These are phyloP conservation scores for Cantharellus cinnabarinus DNA, from an alignment of 768 basidiomycete species.

Conservation along the genomic window DNA sequence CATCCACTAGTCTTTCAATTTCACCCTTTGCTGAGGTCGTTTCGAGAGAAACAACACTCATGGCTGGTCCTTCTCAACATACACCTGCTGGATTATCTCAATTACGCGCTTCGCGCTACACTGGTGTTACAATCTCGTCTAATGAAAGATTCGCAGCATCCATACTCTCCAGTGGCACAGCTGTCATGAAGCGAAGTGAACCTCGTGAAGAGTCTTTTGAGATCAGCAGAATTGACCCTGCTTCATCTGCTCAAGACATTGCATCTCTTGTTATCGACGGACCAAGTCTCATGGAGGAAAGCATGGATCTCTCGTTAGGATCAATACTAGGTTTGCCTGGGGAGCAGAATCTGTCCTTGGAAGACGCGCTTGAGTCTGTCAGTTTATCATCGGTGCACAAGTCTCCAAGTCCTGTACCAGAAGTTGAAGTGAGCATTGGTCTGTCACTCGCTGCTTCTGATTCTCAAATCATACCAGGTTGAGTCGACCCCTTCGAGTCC, in stretches of 20 bases:
- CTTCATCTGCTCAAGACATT: constrained; percentile 29
- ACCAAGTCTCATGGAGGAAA: neutral
- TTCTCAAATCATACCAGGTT: too few relatives aligned
- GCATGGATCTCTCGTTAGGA: neutral
- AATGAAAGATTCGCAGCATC: constrained; percentile 33
- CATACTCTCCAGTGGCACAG: constrained; percentile 21
- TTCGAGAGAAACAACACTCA: neutral
- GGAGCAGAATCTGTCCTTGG: constrained; percentile 26
- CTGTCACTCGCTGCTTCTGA: too few relatives aligned
- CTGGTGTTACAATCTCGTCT: constrained; percentile 27
- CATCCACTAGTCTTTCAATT: constrained; percentile 1
- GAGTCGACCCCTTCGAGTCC: too few relatives aligned
- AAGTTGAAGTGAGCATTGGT: too few relatives aligned
- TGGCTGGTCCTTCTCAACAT: constrained; percentile 28
- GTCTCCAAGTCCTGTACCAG: neutral
- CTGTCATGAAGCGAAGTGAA: constrained; percentile 14
- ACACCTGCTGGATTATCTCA: constrained; percentile 39
- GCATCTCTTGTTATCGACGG: constrained; percentile 15
- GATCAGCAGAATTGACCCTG: constrained; percentile 34
- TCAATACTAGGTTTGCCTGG: neutral
- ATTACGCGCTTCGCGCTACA: constrained; percentile 29
- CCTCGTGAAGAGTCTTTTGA: constrained; percentile 34
- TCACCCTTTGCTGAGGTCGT: constrained; percentile 12
- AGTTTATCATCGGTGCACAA: constrained; percentile 13
- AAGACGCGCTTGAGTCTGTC: constrained; percentile 37